phyloP scores from a whole-genome alignment of 768 basidiomycete species.

The Podaxis rugospora region DNA sequence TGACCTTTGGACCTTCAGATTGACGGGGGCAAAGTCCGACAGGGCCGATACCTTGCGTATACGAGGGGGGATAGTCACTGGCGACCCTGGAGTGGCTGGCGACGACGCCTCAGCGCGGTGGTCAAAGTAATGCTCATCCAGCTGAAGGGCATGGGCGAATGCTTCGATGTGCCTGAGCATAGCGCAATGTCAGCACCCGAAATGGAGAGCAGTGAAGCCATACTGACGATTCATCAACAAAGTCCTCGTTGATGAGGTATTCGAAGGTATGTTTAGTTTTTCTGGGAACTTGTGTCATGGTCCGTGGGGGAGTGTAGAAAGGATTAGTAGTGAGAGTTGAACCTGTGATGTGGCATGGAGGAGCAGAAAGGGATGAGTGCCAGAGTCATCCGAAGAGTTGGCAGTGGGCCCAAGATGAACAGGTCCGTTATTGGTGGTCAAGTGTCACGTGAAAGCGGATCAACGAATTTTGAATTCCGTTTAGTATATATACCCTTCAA shows the following conservation, averaged over 20 bases:
- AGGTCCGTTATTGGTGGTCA: not conserved
- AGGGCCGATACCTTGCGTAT: conserved; percentile 79
- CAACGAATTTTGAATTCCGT: not conserved
- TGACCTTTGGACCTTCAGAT: conserved; percentile 76
- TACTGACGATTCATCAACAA: conserved; percentile 68
- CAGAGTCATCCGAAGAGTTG: not conserved
- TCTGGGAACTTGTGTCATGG: conserved; percentile 5
- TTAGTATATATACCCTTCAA: too few relatives aligned
- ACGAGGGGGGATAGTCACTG: conserved; percentile 33
- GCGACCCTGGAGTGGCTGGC: conserved; percentile 36
- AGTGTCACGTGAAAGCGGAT: not conserved
- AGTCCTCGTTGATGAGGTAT: conserved; percentile 45
- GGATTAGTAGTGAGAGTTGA: not conserved
- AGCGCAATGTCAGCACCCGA: not conserved
- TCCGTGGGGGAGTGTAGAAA: not conserved
- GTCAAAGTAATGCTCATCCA: conserved; percentile 48
- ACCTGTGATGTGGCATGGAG: not conserved
- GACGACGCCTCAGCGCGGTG: conserved; percentile 30
- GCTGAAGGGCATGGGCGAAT: conserved; percentile 69
- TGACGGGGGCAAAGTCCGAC: conserved; percentile 88
- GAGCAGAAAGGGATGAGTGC: not conserved
- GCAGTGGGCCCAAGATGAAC: not conserved
- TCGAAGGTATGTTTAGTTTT: conserved; percentile 20
- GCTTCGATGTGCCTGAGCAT: conserved; percentile 53
- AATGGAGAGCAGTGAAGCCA: not conserved